phyloP scores from a whole-genome alignment of 2,329 filamentous ascomycete species.

The Clonostachys sp. region DNA sequence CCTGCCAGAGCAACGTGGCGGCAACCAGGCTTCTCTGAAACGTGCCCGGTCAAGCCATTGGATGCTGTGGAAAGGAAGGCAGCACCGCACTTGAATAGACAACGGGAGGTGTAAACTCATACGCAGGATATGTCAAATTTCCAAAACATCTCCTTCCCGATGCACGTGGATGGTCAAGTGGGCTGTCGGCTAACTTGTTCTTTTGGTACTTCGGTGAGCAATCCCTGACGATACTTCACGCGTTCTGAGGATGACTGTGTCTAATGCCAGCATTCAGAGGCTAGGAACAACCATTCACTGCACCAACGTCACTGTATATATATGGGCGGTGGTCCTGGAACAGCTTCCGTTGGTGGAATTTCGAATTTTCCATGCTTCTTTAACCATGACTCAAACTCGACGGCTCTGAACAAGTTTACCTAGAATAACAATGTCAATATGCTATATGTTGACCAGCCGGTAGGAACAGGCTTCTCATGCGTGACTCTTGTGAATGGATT shows the following conservation, averaged over 20 bases:
- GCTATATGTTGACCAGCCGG: slow-evolving; percentile 11
- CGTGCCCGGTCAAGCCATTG: no score
- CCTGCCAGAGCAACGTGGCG: no score
- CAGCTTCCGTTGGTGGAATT: slow-evolving; percentile 54
- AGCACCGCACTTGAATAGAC: slow-evolving; percentile 12
- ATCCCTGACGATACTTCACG: neutral
- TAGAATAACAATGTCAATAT: slow-evolving; percentile 4
- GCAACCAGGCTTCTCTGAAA: no score
- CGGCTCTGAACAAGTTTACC: slow-evolving; percentile 40
- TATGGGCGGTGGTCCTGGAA: slow-evolving; percentile 59
- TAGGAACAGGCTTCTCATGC: slow-evolving; percentile 10
- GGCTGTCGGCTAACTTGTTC: slow-evolving; percentile 22
- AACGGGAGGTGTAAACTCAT: slow-evolving; percentile 10
- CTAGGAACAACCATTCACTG: slow-evolving; percentile 18
- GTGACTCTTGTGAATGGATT: slow-evolving; percentile 50
- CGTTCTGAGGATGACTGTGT: neutral
- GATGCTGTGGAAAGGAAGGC: no score
- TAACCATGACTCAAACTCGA: slow-evolving; percentile 42
- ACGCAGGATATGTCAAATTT: slow-evolving; percentile 13
- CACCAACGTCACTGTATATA: slow-evolving; percentile 46
- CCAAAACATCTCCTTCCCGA: slow-evolving; percentile 17
- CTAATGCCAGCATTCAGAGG: slow-evolving; percentile 10
- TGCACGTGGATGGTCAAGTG: neutral
- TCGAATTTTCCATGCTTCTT: slow-evolving; percentile 48
- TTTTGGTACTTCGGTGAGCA: slow-evolving; percentile 34